Base-by-base conservation (phyloP, 2,329 filamentous ascomycete species). In the Monosporascus ibericus region DNA sequence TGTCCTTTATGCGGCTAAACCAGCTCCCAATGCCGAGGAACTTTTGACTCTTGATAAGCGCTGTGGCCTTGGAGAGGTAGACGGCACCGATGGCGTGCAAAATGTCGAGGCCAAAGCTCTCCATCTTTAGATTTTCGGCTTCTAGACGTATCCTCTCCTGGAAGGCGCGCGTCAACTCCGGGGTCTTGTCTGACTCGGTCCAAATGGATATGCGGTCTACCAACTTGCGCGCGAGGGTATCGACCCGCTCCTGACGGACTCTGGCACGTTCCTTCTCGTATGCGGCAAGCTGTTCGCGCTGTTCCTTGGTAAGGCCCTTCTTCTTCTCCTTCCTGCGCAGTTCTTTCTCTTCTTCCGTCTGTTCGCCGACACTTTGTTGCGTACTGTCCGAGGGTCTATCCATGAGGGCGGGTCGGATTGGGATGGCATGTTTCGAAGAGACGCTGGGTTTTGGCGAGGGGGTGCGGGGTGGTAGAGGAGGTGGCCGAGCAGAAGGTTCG, bases 121-220 rank as follows among this genome's bases (percentile, higher is more conserved):
- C 94, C 90, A 99, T 99, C 79, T 97, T 99, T 63, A 99, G 78
- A 67, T 97, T 95, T 75, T 99, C 94, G 25, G 95, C 90, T 73
- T 99, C 94, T 40, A 97, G 84, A 40, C 86, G 83, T 60, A 89
- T 96, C 81, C 99, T 96, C 68, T 92, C 90, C 69, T 92, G 86
- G 76, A 97, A 99, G 0, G 94, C 89, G 53, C 75, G 76, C 36
- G 92, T 97, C 54, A 96, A 90, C 62, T 95, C 91, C 15, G 72
- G 56, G 46, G 87, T 83, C 75, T 94, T 95, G 73, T 97, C 94
- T 3, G 92, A 96, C 76, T 99, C 94, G 6, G 94, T 96, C 92
- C 92, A 97, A 42, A 97, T 85, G 59, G 87, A 92, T 65, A 97
- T 83, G 53, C 92, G 87, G 69, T 96, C 90, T 55, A 94, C 75